Evolutionary conservation across 1,139 yeast species (phyloP).

Genomic region (Ogataea hybrid): DNA sequence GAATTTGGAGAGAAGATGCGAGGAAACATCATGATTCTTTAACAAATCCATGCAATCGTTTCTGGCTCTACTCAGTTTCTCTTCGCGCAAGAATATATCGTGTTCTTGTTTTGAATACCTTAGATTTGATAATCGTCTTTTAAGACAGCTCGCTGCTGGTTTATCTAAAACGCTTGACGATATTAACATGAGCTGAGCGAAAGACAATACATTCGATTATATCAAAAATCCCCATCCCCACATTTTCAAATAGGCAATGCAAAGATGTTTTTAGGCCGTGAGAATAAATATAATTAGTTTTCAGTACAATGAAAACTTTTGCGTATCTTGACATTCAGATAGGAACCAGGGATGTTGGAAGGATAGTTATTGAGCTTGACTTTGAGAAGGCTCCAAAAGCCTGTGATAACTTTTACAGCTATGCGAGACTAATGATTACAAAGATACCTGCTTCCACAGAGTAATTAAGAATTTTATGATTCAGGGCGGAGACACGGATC

Average conservation of each 20-base stretch:
- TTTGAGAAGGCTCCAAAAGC: conserved; percentile 57
- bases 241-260: not conserved
- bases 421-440: conserved; percentile 41
- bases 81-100: not conserved
- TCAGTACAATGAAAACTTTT: conserved; percentile 1
- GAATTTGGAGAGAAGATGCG: conserved; percentile 65
- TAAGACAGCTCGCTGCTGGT: no score
- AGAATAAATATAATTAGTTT: not conserved
- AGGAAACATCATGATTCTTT: conserved; percentile 55
- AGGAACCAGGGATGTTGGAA: conserved; percentile 47
- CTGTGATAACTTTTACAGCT: conserved; percentile 49
- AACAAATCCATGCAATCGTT: conserved; percentile 43
- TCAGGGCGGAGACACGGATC: conserved; percentile 71
- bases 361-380: conserved; percentile 62
- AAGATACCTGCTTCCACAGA: conserved; percentile 57
- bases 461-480: conserved; percentile 74
- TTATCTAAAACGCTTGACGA: no score
- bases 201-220: no score
- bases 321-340: conserved; percentile 57
- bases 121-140: no score
- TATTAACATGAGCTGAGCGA: no score
- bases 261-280: not conserved
- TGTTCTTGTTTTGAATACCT: no score
- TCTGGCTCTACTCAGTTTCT: conserved; percentile 31
- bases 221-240: not conserved